Percentiles rank a stretch among this genome's conserved stretches.
Conservation (phyloP, 352 stramenopile species). For the Phytophthora nicotianae region DNA sequence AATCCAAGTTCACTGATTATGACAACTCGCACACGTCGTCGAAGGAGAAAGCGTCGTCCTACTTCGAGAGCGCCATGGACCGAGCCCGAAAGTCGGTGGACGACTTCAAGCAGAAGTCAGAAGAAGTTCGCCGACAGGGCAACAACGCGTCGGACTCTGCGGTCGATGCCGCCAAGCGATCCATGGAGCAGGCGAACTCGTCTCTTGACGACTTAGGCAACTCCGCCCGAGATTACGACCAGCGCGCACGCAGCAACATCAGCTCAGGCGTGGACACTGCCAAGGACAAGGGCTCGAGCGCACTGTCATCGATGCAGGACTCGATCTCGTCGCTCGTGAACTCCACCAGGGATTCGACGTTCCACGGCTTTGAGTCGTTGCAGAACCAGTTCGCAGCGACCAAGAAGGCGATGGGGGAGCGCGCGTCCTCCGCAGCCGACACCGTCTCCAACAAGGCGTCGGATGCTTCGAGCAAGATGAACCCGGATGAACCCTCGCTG, state of each 20-base stretch:
- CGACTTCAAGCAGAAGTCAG: conserved; percentile 29
- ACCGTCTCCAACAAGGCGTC: conserved; percentile 24
- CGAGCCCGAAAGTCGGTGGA: conserved; percentile 26
- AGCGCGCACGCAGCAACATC: conserved; percentile 21
- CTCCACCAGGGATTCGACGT: conserved; percentile 37
- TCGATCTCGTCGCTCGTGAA: conserved; percentile 37
- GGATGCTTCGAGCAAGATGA: conserved; percentile 25
- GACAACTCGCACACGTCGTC: conserved; percentile 47
- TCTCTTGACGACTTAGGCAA: conserved; percentile 37
- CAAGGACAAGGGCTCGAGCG: conserved; percentile 32
- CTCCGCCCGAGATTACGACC: conserved; percentile 27
- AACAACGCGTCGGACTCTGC: conserved; percentile 32
- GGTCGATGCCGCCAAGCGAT: conserved; percentile 32
- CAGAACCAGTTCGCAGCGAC: conserved; percentile 38
- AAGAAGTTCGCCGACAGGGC: conserved; percentile 13
- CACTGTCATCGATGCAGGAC: conserved; percentile 25
- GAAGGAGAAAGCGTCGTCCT: conserved; percentile 38
- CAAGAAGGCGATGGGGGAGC: conserved; percentile 30
- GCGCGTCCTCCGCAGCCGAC: conserved; percentile 13
- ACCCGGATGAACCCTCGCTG: conserved; percentile 31
- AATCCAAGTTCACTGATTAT: conserved; percentile 45
- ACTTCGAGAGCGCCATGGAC: conserved; percentile 47
- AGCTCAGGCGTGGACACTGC: conserved; percentile 25
- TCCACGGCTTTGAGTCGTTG: conserved; percentile 44
- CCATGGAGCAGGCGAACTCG: conserved; percentile 38